phyloP scores from a whole-genome alignment of 169 alveolate genomes.

The Plasmodium ovale region DNA sequence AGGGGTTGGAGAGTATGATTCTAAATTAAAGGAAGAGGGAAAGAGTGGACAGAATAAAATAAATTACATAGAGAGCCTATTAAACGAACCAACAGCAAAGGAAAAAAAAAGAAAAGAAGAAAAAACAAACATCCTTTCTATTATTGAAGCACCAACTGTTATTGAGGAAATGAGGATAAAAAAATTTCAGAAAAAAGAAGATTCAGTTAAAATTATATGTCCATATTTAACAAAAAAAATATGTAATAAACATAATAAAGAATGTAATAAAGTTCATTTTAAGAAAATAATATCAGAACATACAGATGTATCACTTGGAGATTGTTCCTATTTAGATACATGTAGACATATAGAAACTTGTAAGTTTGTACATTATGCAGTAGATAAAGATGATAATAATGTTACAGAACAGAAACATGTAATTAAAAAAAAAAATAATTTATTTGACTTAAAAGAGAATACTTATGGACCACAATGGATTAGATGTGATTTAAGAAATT shows the following conservation, averaged over 20 bases:
- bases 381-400: constrained; percentile 85
- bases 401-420: constrained; percentile 29
- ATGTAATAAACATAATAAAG: constrained; percentile 78
- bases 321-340: constrained; percentile 95
- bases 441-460: constrained; percentile 18
- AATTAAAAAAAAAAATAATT: constrained; percentile 22
- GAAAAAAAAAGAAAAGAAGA: constrained; percentile 69
- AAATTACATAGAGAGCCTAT: constrained; percentile 49
- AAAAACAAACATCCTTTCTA: constrained; percentile 72
- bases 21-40: constrained; percentile 7
- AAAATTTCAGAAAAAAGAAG: constrained; percentile 80
- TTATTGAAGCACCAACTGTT: constrained; percentile 78
- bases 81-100: constrained; percentile 74
- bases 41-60: constrained; percentile 24
- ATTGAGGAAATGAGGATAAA: constrained; percentile 76
- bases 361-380: constrained; percentile 92
- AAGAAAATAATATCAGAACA: constrained; percentile 80
- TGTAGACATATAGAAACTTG: constrained; percentile 94
- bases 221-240: constrained; percentile 79
- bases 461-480: constrained; percentile 89
- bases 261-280: constrained; percentile 80
- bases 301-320: constrained; percentile 88
- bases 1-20: constrained; percentile 2
- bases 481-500: constrained; percentile 88
- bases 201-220: constrained; percentile 80